Conservation (phyloP, 768 basidiomycete genomes). For the Hortiboletus flavorubellus region DNA sequence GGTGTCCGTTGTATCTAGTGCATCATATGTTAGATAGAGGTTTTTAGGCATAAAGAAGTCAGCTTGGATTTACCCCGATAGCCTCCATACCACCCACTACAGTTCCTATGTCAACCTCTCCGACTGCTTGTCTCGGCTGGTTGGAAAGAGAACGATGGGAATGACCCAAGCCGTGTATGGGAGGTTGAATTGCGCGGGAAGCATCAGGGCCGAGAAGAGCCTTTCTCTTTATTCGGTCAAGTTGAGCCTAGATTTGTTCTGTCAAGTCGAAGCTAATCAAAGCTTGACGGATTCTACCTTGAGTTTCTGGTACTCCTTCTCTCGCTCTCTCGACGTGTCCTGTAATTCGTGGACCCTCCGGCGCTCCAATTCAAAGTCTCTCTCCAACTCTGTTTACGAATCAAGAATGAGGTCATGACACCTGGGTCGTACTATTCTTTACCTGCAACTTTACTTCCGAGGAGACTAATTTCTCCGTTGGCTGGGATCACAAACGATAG, state of each 20-base stretch:
- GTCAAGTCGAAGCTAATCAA: not conserved
- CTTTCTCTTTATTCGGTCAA: constrained; percentile 82
- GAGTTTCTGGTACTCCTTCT: constrained; percentile 85
- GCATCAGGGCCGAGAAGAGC: constrained; percentile 56
- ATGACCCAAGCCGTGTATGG: constrained; percentile 15
- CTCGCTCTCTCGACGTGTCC: constrained; percentile 69
- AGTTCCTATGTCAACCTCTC: constrained; percentile 45
- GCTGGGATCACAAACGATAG: constrained; percentile 39
- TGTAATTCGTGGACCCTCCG: constrained; percentile 71
- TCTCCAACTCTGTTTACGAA: constrained; percentile 58
- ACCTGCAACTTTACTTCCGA: constrained; percentile 70
- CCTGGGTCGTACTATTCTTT: not conserved
- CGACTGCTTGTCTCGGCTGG: constrained; percentile 16
- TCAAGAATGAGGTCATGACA: constrained; percentile 2
- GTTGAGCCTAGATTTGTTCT: constrained; percentile 49
- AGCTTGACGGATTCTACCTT: constrained; percentile 45
- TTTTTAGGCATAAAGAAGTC: not conserved
- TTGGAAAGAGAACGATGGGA: constrained; percentile 18
- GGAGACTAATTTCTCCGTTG: constrained; percentile 68
- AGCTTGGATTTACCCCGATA: constrained; percentile 43
- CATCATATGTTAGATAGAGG: constrained; percentile 1
- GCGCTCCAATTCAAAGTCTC: constrained; percentile 77
- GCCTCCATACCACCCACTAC: constrained; percentile 67
- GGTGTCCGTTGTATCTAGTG: constrained; percentile 69
- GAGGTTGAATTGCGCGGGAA: constrained; percentile 14